Evolutionary conservation across 2,329 filamentous ascomycete genomes (phyloP).

Genomic region (Neonectria magnoliae): DNA sequence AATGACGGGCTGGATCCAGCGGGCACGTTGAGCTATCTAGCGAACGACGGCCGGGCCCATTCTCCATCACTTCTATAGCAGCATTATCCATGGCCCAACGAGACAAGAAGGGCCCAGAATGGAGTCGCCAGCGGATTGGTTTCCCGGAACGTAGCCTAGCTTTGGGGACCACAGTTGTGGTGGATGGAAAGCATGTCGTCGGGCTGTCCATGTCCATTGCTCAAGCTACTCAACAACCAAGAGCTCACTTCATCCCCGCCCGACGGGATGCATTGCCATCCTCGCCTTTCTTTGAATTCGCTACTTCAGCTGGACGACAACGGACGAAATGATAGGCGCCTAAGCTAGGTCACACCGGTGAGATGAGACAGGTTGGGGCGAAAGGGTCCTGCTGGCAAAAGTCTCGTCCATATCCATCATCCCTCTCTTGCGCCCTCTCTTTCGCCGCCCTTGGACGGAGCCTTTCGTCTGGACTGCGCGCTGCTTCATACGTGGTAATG

Average conservation of each 20-base stretch:
- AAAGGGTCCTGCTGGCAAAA: constrained; percentile 4
- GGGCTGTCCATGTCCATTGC: background rate
- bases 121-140: constrained; percentile 41
- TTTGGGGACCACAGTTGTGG: constrained; percentile 6
- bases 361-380: constrained; percentile 19
- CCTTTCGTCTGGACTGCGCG: constrained; percentile 19
- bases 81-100: constrained; percentile 31
- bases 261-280: constrained; percentile 18
- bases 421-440: constrained; percentile 11
- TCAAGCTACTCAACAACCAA: background rate
- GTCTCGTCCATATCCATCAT: background rate
- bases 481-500: constrained; percentile 26
- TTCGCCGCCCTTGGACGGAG: constrained; percentile 21
- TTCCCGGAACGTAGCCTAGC: constrained; percentile 34
- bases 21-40: constrained; percentile 42
- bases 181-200: constrained; percentile 11
- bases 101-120: constrained; percentile 42
- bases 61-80: constrained; percentile 15
- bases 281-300: constrained; percentile 3
- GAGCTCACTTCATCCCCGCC: background rate
- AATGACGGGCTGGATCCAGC: constrained; percentile 44
- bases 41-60: constrained; percentile 27
- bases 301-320: constrained; percentile 4
- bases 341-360: background rate
- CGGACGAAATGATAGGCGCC: constrained; percentile 1